Base-by-base conservation (phyloP, 768 basidiomycete genomes). In the Tricholoma bakamatsutake region DNA sequence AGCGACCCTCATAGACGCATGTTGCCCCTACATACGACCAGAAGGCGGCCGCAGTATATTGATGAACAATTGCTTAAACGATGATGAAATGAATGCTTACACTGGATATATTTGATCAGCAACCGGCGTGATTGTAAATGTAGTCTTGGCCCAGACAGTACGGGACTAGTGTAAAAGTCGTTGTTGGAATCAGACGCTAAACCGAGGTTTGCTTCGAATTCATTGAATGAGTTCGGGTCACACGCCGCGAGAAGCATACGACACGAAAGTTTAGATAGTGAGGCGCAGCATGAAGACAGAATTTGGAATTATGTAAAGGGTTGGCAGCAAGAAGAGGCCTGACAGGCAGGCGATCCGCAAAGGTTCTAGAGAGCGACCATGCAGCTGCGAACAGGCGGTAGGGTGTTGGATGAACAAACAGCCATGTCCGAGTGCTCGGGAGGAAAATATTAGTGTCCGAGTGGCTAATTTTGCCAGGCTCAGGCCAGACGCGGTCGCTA, bases 391-490 rank as follows among this genome's bases (percentile, higher is more conserved):
- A 52, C 7, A 37, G 37, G 34, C 50, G 50, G 35, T 24, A 27
- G n/a, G 12, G 10, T 51, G n/a, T 40, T 40, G 24, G 35, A 40
- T 24, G 37, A 52, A 7, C 21, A 24, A 24, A 37, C 13, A 24
- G 30, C 35, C 35, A 27, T 34, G 35, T 40, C 39, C 43, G 43
- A 30, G 11, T 30, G 33, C 7, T 31, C 52, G 39, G 52, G 43
- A 49, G 57, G 50, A 55, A 50, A 57, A 54, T 43, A 55, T 31
- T 24, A 56, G 56, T 28, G 45, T 56, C 58, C 58, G 61, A 56
- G 48, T 59, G 56, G 48, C 58, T 56, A 55, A 55, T 58, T 60
- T 58, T 53, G 60, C 58, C 59, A 58, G 21, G 57, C 51, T 47
- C 33, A 55, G 42, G 43, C 33, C 52, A 35, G 8, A 57, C 40